These are phyloP conservation scores for Plenodomus lindquistii DNA, from an alignment of 2,329 filamentous ascomycete genomes.

Conservation along the genomic window DNA sequence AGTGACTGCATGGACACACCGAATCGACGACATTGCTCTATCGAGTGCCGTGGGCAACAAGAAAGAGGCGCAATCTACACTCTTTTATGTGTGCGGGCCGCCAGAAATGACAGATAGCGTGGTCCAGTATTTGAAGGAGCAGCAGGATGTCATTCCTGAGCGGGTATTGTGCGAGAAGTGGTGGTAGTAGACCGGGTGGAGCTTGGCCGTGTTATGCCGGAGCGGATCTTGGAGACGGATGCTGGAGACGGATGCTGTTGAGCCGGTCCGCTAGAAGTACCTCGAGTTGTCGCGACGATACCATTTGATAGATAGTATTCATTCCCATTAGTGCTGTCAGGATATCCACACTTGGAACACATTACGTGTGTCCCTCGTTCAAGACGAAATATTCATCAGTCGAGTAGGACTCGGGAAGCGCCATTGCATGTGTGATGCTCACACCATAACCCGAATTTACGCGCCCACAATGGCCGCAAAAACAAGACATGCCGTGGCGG, in stretches of 20 bases:
- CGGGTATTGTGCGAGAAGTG: slow-evolving; percentile 56
- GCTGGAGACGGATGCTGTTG: no score
- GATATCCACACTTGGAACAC: background rate
- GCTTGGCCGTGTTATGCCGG: background rate
- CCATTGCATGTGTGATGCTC: slow-evolving; percentile 23
- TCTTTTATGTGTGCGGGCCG: slow-evolving; percentile 55
- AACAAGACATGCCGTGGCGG: slow-evolving; percentile 11
- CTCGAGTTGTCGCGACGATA: background rate
- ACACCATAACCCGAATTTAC: slow-evolving; percentile 28
- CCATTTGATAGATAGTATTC: slow-evolving; percentile 1
- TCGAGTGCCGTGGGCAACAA: slow-evolving; percentile 44
- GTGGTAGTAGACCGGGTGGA: slow-evolving; percentile 45
- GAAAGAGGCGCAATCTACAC: slow-evolving; percentile 41
- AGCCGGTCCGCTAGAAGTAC: background rate
- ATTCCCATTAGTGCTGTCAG: background rate
- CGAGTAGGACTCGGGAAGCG: slow-evolving; percentile 3
- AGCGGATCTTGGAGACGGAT: background rate
- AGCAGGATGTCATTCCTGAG: slow-evolving; percentile 44
- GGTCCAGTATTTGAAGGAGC: slow-evolving; percentile 45
- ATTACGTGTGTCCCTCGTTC: slow-evolving; percentile 1
- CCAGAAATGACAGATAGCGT: slow-evolving; percentile 54
- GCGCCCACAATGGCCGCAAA: slow-evolving; percentile 30
- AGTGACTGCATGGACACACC: slow-evolving; percentile 36
- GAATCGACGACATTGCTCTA: slow-evolving; percentile 45
- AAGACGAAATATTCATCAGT: slow-evolving; percentile 1